These are phyloP conservation scores for Plantago lanceolata DNA, from an alignment of 305 asterid species.

Conservation along the genomic window DNA sequence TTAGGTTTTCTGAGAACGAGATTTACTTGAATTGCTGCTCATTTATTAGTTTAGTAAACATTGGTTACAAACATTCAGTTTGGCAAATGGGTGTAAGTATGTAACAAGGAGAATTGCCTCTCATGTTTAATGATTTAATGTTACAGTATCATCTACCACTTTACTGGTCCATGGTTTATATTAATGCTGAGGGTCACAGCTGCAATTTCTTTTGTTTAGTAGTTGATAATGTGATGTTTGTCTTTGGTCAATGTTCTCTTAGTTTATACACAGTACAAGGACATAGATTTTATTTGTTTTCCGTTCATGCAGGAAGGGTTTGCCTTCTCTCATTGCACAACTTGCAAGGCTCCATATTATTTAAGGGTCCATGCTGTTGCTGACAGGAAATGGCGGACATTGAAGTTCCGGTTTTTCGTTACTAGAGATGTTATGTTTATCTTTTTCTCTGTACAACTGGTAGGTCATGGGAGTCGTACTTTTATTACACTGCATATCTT, in stretches of 20 bases:
- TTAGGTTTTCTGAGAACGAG: constrained; percentile 8
- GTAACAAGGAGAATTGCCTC: no score
- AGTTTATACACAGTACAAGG: neutral
- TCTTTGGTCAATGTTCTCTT: neutral
- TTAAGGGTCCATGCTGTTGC: constrained; percentile 79
- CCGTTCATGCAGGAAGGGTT: constrained; percentile 73
- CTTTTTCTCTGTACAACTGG: constrained; percentile 83
- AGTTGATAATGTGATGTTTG: no score
- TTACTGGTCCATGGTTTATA: no score
- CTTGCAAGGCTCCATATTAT: constrained; percentile 96
- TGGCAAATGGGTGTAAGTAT: no score
- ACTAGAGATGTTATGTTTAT: constrained; percentile 89
- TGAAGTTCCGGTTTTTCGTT: constrained; percentile 93
- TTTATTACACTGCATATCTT: constrained; percentile 8
- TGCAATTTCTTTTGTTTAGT: no score
- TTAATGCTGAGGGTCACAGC: no score
- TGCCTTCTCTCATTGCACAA: constrained; percentile 95
- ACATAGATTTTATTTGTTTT: neutral
- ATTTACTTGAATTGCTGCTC: neutral
- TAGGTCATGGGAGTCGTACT: constrained; percentile 35
- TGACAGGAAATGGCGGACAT: constrained; percentile 86
- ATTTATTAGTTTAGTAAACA: neutral
- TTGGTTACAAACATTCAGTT: neutral
- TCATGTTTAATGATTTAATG: no score
- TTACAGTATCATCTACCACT: no score